Conservation (phyloP, 208 protist genomes). For the Acanthamoeba royreba region DNA sequence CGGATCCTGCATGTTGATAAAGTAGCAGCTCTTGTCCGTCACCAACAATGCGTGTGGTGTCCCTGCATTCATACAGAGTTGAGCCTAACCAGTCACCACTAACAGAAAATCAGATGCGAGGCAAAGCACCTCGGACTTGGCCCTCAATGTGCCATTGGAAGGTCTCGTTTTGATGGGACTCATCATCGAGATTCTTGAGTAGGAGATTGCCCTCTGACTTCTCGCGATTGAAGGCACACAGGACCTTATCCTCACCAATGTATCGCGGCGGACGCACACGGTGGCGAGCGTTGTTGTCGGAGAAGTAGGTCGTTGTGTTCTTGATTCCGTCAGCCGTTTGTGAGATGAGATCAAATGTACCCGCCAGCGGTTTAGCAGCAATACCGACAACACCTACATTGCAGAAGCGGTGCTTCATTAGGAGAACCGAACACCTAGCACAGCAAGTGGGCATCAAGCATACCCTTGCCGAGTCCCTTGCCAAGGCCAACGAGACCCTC, state of each 20-base stretch:
- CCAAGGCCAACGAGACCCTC: constrained; percentile 39
- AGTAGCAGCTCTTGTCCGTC: background rate
- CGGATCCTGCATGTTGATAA: background rate
- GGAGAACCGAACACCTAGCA: too few species aligned
- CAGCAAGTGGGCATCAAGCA: background rate
- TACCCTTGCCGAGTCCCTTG: constrained; percentile 28
- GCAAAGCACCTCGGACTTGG: background rate
- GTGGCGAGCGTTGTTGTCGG: background rate
- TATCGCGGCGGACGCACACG: background rate
- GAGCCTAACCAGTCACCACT: background rate
- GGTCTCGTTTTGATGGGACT: background rate
- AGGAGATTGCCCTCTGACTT: background rate
- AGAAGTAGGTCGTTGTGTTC: constrained; percentile 30
- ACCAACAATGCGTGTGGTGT: background rate
- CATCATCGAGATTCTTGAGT: background rate
- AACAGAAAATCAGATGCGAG: too few species aligned
- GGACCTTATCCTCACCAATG: constrained; percentile 1
- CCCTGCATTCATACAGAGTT: background rate
- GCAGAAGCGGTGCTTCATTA: too few species aligned
- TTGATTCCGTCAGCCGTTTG: constrained; percentile 49
- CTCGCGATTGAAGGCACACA: background rate
- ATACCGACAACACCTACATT: constrained; percentile 31
- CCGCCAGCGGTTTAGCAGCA: constrained; percentile 53
- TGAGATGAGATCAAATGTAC: constrained; percentile 55
- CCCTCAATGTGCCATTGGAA: background rate